phyloP scores from a whole-genome alignment of 2,329 filamentous ascomycete species.

The Colletotrichum melonis region DNA sequence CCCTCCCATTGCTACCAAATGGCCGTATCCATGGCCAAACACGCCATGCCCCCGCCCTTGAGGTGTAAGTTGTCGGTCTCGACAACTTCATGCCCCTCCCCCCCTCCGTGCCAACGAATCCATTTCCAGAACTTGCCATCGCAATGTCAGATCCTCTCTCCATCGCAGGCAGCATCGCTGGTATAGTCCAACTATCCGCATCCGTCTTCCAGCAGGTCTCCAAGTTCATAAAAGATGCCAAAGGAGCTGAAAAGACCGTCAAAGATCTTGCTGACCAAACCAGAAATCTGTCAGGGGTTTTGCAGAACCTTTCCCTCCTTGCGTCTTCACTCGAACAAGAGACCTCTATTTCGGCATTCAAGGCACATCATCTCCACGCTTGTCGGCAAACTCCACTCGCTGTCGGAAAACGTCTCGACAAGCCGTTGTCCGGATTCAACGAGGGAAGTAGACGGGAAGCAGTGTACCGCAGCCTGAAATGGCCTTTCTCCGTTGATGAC shows the following conservation, averaged over 20 bases:
- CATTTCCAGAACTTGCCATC: neutral
- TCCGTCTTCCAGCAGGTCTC: neutral
- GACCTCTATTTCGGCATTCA: neutral
- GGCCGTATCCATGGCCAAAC: neutral
- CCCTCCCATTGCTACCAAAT: neutral
- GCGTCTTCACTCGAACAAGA: conserved; percentile 1
- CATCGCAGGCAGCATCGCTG: neutral
- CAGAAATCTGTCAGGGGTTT: neutral
- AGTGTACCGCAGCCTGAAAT: neutral
- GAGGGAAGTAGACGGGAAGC: neutral
- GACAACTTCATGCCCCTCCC: too few relatives aligned
- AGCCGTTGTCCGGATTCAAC: neutral
- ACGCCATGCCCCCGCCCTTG: too few relatives aligned
- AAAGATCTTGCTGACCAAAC: neutral
- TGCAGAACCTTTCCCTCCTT: conserved; percentile 9
- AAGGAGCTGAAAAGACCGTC: neutral
- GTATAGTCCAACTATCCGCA: neutral
- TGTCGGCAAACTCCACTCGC: neutral
- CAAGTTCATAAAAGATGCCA: neutral
- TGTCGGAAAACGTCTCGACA: neutral
- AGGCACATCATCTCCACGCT: neutral
- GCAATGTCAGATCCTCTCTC: conserved; percentile 10
- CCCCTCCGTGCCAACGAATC: too few relatives aligned
- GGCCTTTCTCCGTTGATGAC: neutral
- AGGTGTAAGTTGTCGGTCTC: too few relatives aligned